phyloP scores from a whole-genome alignment of 2,329 filamentous ascomycete genomes.

The Fusarium poae region DNA sequence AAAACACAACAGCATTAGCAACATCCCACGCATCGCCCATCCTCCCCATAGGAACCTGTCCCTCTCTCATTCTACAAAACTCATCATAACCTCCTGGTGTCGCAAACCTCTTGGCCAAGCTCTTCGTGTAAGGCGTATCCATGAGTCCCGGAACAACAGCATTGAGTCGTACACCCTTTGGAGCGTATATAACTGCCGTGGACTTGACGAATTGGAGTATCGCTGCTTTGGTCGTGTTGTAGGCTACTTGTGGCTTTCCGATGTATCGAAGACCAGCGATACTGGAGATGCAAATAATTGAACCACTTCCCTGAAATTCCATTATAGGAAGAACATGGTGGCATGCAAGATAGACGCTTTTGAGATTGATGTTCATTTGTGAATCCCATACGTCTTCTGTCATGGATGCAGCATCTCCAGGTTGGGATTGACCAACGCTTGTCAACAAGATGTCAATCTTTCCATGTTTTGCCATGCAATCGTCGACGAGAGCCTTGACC shows the following conservation, averaged over 20 bases:
- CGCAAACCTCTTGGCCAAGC: conserved; percentile 61
- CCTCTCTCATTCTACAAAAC: conserved; percentile 64
- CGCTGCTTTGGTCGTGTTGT: conserved; percentile 65
- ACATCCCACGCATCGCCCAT: conserved; percentile 73
- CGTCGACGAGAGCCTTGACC: conserved; percentile 66
- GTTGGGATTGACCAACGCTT: conserved; percentile 70
- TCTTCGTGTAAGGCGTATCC: conserved; percentile 64
- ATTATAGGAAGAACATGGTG: conserved; percentile 68
- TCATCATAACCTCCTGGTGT: conserved; percentile 60
- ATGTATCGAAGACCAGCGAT: conserved; percentile 67
- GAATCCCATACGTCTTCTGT: conserved; percentile 63
- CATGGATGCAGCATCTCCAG: conserved; percentile 63
- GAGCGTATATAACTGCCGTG: conserved; percentile 64
- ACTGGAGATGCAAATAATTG: conserved; percentile 63
- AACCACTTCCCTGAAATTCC: conserved; percentile 60
- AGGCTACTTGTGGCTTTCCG: conserved; percentile 64
- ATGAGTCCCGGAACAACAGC: conserved; percentile 69
- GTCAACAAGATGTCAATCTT: conserved; percentile 72
- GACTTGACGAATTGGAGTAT: conserved; percentile 64
- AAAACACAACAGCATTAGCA: conserved; percentile 67
- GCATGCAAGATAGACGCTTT: conserved; percentile 66
- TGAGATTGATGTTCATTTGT: conserved; percentile 68
- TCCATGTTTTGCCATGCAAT: conserved; percentile 65
- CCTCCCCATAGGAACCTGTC: conserved; percentile 68
- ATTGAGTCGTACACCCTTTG: conserved; percentile 63